A percentile compares a stretch with the other conserved stretches of the same genome.
Conservation (phyloP, 2,329 filamentous ascomycete genomes). For the Penicillium sp. region DNA sequence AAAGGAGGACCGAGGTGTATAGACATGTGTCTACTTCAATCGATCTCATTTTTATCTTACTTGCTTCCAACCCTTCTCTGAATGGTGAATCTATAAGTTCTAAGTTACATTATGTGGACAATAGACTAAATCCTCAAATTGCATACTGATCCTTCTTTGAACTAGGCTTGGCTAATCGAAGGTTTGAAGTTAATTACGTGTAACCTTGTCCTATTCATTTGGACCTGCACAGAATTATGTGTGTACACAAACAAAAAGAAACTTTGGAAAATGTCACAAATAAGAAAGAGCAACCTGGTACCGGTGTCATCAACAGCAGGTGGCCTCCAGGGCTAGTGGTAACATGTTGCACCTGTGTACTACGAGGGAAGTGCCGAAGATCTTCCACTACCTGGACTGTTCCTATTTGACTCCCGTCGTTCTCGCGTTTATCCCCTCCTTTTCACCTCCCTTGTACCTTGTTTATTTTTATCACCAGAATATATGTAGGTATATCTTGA, state of each 20-base stretch:
- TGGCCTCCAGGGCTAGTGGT: neutral
- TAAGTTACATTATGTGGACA: too few relatives aligned
- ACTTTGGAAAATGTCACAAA: accelerated
- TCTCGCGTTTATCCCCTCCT: neutral
- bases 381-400: conserved; percentile 1
- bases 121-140: too few relatives aligned
- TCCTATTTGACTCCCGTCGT: neutral
- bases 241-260: too few relatives aligned
- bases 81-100: too few relatives aligned
- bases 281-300: neutral
- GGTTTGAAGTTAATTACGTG: neutral
- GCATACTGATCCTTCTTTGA: neutral
- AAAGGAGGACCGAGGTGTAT: too few relatives aligned
- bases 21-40: too few relatives aligned
- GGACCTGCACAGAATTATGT: too few relatives aligned
- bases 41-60: too few relatives aligned
- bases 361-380: conserved; percentile 2
- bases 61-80: too few relatives aligned
- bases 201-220: neutral
- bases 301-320: neutral
- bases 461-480: neutral
- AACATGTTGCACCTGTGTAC: neutral
- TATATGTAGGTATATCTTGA: neutral
- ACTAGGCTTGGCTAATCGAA: neutral
- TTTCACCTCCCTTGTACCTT: too few relatives aligned